Base-by-base conservation (phyloP, 2,329 filamentous ascomycete species). In the Alternaria sp. region DNA sequence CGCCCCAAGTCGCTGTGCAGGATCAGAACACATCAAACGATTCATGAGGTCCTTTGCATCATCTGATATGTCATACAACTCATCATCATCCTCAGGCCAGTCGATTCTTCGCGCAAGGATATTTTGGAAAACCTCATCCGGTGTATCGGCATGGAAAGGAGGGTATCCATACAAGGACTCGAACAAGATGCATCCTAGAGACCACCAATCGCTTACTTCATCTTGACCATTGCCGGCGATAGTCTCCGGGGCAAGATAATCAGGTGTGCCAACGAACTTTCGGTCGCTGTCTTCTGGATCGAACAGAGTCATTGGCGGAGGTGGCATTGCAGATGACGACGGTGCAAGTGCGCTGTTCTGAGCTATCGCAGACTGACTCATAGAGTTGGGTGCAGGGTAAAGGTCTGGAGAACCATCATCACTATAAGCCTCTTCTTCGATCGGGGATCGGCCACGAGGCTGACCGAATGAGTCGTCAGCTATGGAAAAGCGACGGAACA, bases 141-240 rank as follows among this genome's bases (percentile, higher is more conserved):
- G 93, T 49, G 94, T 93, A 20, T 86, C 84, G 1, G 93, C 95
- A 77, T 98, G 93, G 79, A 99, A 99, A 0, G 95, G 95, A 1
- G 95, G 95, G 59, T 92, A 90, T 1, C 95, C 95, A 74, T 92
- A 98, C 3, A 99, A 82, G 68, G 97, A 97, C 74, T 99, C 95
- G 72, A 97, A 99, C 79, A 98, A 83, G 70, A 99, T 98, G 78
- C 96, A 99, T 1, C 95, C 95, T n/a, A 99, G 86, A 22, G 95
- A 98, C 95, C 95, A 99, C 95, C 95, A 99, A 88, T 99, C 95
- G 75, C 95, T 98, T 68, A 94, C 95, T 78, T 98, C 94, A 74
- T 99, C 95, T 78, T 99, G 95, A 2, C 94, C 93, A 67, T 93
- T 89, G 51, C 96, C 95, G 67, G 93, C 94, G 74, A 99, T 97